Evolutionary conservation across 2,329 filamentous ascomycete genomes (phyloP).

Genomic region (Aspergillus sp.): DNA sequence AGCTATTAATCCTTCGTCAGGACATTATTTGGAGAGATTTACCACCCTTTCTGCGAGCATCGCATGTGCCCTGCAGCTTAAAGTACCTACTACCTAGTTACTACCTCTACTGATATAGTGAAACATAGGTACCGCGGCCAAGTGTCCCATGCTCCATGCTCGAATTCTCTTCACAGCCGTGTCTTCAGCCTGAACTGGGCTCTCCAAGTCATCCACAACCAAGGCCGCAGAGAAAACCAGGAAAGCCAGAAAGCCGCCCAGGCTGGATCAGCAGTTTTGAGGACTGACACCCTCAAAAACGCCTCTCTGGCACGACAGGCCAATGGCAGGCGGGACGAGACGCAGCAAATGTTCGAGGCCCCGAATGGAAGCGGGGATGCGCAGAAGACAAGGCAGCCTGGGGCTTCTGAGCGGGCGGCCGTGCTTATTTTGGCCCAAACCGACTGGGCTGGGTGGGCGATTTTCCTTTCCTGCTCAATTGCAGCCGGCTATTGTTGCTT

Average conservation of each 20-base stretch:
- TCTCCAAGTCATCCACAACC: neutral
- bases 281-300: constrained; percentile 14
- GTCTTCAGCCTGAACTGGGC: neutral
- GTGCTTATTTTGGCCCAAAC: constrained; percentile 18
- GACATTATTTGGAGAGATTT: neutral
- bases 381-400: constrained; percentile 7
- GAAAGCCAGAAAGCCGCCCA: no score
- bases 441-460: neutral
- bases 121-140: no score
- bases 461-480: neutral
- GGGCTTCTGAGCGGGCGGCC: constrained; percentile 15
- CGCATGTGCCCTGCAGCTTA: no score
- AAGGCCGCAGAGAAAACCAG: no score
- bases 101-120: no score
- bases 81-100: no score
- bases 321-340: constrained; percentile 14
- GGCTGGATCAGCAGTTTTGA: neutral
- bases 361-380: constrained; percentile 22
- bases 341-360: constrained; percentile 21
- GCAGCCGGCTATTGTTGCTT: neutral
- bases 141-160: no score
- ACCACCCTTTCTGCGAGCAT: neutral
- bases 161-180: no score
- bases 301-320: constrained; percentile 13
- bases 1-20: neutral